phyloP scores from a whole-genome alignment of 192 early-diverging fungal species.

The Entomortierella lignicola region DNA sequence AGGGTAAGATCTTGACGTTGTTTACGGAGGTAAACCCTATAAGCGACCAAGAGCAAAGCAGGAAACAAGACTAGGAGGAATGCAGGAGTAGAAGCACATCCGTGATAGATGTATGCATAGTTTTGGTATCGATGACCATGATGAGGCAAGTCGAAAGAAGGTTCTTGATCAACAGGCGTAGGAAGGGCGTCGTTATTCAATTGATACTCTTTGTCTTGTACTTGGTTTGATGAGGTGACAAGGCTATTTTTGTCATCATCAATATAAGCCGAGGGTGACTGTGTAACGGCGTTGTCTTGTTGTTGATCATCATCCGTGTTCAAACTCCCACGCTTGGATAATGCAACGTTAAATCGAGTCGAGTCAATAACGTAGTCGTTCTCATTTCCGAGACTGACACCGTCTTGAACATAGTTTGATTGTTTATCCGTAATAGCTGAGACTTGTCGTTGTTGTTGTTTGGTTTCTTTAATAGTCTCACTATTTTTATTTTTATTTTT shows the following conservation, averaged over 20 bases:
- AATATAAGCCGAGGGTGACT: no score
- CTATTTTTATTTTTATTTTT: background rate
- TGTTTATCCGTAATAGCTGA: no score
- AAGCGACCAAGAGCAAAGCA: background rate
- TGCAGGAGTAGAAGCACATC: background rate
- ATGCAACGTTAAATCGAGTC: background rate
- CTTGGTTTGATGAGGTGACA: background rate
- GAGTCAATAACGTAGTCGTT: background rate
- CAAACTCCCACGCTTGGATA: background rate
- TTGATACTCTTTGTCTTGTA: background rate
- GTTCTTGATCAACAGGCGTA: background rate
- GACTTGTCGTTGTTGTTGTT: background rate
- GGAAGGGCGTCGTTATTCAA: background rate
- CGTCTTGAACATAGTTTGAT: no score
- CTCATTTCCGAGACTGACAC: no score
- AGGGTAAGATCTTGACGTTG: background rate
- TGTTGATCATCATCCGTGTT: background rate
- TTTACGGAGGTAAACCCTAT: slow-evolving; percentile 2
- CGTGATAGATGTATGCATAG: background rate
- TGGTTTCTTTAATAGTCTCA: background rate
- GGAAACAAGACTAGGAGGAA: background rate
- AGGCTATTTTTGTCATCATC: slow-evolving; percentile 1
- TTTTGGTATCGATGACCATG: background rate
- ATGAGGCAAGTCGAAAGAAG: no score
- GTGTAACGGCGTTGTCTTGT: background rate